Base-by-base conservation (phyloP, 176 grass and related monocot genomes). In the Avena atlantica region DNA sequence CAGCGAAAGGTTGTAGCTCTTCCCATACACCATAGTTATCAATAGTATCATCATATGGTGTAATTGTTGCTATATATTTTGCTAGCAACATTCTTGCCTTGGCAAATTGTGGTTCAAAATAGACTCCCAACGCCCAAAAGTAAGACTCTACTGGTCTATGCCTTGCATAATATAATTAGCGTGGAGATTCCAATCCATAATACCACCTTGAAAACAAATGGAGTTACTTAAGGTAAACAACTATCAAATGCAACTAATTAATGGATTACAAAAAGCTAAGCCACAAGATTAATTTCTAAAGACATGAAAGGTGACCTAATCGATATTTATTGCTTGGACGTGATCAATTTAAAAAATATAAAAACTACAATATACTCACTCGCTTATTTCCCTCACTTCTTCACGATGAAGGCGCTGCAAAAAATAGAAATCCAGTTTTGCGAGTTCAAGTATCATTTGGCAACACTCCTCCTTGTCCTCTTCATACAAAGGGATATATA, bases 401-500 rank as follows among this genome's bases (percentile, higher is more conserved):
- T 57, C 62, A 0, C 74, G 48, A 6, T 86, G 49, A 20, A 69
- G 23, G 2, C 47, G 48, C 34, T 86, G 74, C 12, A 86, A 12
- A 12, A 78, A 69, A 56, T 86, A 86, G 9, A 86, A 78, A 67
- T 86, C 49, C 6, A 78, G 0, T 57, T 78, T 78, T 44, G 84
- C 84, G 0, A 86, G 61, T 5, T 86, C 84, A 44, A 78, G 31
- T 57, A 86, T 4, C 4, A 69, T 25, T 2, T 86, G 49, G 27
- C 44, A 42, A 6, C 61, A 78, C 2, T 78, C 84, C 9, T 76
- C 69, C 11, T 76, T 44, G 56, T 88, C 62, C 11, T 89, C 23
- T 37, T 89, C 67, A 10, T 85, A 89, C 1, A 86, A 21, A 25
- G 77, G 84, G 31, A 89, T 81, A 31, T 89, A 85, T 27, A 65